Percentiles rank a stretch among this genome's conserved stretches.
These are phyloP conservation scores for Phytopythium cucurbitacearum DNA, from an alignment of 352 stramenopile species.

Conservation along the genomic window DNA sequence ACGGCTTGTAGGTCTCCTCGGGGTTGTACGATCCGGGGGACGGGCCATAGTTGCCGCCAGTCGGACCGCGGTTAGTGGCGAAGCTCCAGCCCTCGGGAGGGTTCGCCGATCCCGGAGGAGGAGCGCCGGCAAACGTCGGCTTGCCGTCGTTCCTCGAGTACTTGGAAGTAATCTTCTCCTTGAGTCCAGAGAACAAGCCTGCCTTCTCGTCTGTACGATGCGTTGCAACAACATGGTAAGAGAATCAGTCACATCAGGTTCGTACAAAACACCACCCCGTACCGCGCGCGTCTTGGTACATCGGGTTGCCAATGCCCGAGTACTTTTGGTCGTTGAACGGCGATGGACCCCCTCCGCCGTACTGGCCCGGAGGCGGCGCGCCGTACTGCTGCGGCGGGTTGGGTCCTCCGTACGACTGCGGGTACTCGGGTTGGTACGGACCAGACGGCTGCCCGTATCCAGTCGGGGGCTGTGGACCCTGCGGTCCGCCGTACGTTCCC, in stretches of 20 bases:
- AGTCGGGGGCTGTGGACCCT: slow-evolving; percentile 18
- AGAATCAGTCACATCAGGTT: not conserved
- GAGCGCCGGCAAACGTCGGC: slow-evolving; percentile 48
- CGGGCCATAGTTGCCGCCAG: slow-evolving; percentile 57
- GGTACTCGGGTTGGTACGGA: slow-evolving; percentile 47
- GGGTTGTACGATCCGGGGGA: slow-evolving; percentile 68
- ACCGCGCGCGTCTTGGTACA: slow-evolving; percentile 90
- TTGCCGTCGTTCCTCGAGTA: slow-evolving; percentile 66
- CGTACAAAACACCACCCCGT: not conserved
- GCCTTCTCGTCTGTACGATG: slow-evolving; percentile 68
- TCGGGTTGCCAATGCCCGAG: slow-evolving; percentile 93
- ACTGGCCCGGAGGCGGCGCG: slow-evolving; percentile 24
- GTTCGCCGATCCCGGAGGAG: slow-evolving; percentile 64
- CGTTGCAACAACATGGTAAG: slow-evolving; percentile 3
- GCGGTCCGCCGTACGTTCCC: slow-evolving; percentile 39
- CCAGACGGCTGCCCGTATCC: slow-evolving; percentile 27
- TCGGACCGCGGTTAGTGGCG: slow-evolving; percentile 79
- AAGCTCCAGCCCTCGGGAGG: slow-evolving; percentile 82
- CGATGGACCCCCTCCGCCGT: slow-evolving; percentile 37
- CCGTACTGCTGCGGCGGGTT: slow-evolving; percentile 28
- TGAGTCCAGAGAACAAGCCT: slow-evolving; percentile 76
- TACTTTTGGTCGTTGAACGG: slow-evolving; percentile 81
- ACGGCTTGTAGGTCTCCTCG: slow-evolving; percentile 71
- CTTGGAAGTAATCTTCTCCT: slow-evolving; percentile 80
- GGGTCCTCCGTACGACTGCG: slow-evolving; percentile 39